Evolutionary conservation across 2,329 filamentous ascomycete species (phyloP), one percentile per base, ranked within the genome.

Genomic region (Paraphaeosphaeria minitans): DNA sequence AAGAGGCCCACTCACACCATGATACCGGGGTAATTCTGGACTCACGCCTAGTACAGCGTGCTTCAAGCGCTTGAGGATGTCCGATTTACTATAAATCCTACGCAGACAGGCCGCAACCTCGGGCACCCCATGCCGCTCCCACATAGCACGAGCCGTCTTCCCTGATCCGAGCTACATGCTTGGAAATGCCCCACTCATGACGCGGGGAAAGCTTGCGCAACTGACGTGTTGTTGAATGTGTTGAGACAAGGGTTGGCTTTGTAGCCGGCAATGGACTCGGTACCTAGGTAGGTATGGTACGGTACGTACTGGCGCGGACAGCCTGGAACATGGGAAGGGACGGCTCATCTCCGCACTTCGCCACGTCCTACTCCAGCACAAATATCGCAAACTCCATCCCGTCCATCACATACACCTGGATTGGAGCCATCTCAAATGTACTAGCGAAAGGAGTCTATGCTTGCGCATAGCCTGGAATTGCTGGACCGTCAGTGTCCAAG

Each of bases 1-100:
- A 3, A 4, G 2, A 0, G 22, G 43, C 14, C 1, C 27, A 56
- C 67, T 42, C 55, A 72, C 69, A 72, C 65, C 65, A 70, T 71
- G 52, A 16, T 68, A 55, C 22, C 13, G 4, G 29, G n/a, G n/a
- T 22, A 12, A 2, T 16, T 45, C 48, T 29, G 8, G 8, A 29
- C 24, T 48, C 27, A 27, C 27, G 27, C 14, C 37, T n/a, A n/a
- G n/a, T 39, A 19, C 19, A 16, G 37, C 7, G 37, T 39, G 16
- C 37, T 39, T 39, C 37, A 4, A 19, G n/a, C n/a, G 37, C 14
- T 14, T 14, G 4, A 5, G 13, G 45, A 5, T 29, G 22, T 29
- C 43, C 3, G 8, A 43, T 8, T 50, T 52, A 48, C 29, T 29
- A 49, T 19, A 21, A 29, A 14, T 42, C 6, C 24, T 53, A 6